Base-by-base conservation (phyloP, 2,329 filamentous ascomycete species). In the Chaetomiaceae sp. region DNA sequence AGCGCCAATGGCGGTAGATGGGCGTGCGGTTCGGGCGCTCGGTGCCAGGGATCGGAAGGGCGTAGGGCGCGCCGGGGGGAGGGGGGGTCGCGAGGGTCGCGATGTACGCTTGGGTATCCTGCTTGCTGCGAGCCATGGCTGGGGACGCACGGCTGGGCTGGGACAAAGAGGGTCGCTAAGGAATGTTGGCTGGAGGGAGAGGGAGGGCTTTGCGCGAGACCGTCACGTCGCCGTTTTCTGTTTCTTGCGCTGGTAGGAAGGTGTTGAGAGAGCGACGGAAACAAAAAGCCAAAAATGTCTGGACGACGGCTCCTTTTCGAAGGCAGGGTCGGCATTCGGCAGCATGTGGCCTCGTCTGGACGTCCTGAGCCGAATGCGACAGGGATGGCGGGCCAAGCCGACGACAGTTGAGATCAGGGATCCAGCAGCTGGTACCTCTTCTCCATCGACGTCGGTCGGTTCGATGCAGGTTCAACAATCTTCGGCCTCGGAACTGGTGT, bases 1-100 rank as follows among this genome's bases (percentile, higher is more conserved):
- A 85, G 59, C 82, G 82, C 83, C 86, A 95, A 71, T 96, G 87
- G 57, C 94, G 83, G 72, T 97, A 97, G 59, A 95, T 73, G 43
- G 83, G 74, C 46, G 80, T 87, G 61, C 91, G 85, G 55, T 85
- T 88, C 45, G 88, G 83, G 56, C 78, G 75, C 70, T 88, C 82
- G 43, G 87, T 85, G 58, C 88, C 88, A 1, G 90, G 86, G 19
- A 99, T 64, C 12, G 89, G 75, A 14, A 96, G 76, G 42, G 87
- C 88, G 68, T 94, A 94, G 1, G 91, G 88, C 45, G 82, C 75
- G 59, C 90, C 90, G 8, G 85, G 80, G 3, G 89, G 84, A 44
- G 90, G 89, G 15, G 81, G 78, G 53, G 73, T 68, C 47, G 77
- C 72, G 53, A 89, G 72, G 67, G 84, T 80, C 59, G 72, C 68